Conservation (phyloP, 1,139 yeast species). For the Taiozyma sp. region DNA sequence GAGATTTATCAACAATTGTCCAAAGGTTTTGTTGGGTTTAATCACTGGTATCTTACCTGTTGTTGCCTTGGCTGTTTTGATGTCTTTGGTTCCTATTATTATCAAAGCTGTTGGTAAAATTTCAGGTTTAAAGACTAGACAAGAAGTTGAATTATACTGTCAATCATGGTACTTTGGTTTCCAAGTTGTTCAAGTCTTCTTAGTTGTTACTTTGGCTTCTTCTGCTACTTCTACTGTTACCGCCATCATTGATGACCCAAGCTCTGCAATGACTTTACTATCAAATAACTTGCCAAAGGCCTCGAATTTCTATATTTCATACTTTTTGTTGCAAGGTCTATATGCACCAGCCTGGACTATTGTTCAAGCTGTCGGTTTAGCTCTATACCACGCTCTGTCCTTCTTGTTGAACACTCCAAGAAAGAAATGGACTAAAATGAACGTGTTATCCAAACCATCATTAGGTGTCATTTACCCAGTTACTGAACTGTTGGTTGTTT, state of each 20-base stretch:
- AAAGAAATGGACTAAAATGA: constrained; percentile 48
- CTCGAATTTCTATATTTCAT: constrained; percentile 74
- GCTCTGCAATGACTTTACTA: constrained; percentile 59
- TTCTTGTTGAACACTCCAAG: constrained; percentile 59
- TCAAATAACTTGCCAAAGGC: constrained; percentile 81
- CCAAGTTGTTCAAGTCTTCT: constrained; percentile 72
- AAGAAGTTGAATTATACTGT: constrained; percentile 71
- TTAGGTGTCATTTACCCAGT: constrained; percentile 81
- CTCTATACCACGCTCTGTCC: constrained; percentile 36
- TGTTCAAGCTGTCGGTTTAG: constrained; percentile 43
- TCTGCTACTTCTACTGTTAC: constrained; percentile 73
- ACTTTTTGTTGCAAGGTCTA: constrained; percentile 59
- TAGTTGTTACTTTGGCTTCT: constrained; percentile 64
- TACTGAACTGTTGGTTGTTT: constrained; percentile 63
- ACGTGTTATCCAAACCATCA: constrained; percentile 40
- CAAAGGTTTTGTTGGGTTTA: constrained; percentile 50
- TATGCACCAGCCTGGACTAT: constrained; percentile 62
- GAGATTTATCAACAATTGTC: constrained; percentile 58
- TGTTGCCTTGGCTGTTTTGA: constrained; percentile 56
- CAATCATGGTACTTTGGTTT: constrained; percentile 87
- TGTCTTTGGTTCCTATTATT: constrained; percentile 75
- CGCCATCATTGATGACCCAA: constrained; percentile 57
- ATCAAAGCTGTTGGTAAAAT: constrained; percentile 68
- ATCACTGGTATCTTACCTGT: constrained; percentile 78
- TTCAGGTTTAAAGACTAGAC: constrained; percentile 66